Conservation (phyloP, 75 land plant species). For the Chamaecyparis obtusa region DNA sequence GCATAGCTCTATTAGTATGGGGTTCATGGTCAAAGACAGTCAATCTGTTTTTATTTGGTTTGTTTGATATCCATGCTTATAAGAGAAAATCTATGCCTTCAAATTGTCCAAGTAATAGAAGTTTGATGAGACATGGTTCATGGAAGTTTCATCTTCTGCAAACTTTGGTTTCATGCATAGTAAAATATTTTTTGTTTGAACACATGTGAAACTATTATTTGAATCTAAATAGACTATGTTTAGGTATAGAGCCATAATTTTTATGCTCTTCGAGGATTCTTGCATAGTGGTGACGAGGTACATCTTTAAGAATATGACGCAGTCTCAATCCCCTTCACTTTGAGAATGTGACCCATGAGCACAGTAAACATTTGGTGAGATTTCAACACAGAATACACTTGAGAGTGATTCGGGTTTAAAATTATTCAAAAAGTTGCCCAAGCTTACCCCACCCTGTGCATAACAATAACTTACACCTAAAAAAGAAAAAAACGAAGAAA, state of each 20-base stretch:
- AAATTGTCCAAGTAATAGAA: not conserved
- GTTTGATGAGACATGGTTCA: not conserved
- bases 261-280: not conserved
- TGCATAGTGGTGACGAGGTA: not conserved
- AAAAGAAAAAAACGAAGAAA: not conserved
- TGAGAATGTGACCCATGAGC: not conserved
- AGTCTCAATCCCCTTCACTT: not conserved
- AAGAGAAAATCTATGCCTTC: not conserved
- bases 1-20: not conserved
- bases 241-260: not conserved
- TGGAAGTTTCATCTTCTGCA: not conserved
- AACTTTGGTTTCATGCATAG: not conserved
- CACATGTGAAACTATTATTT: not conserved
- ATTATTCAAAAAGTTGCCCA: not conserved
- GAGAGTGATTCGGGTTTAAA: not conserved
- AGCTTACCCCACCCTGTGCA: not conserved
- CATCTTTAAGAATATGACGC: not conserved
- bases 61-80: not conserved
- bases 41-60: not conserved
- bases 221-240: not conserved
- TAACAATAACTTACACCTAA: not conserved
- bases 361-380: not conserved
- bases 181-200: not conserved
- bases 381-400: not conserved
- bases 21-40: not conserved